These are phyloP conservation scores for Nakazawaea ernobii DNA, from an alignment of 805 yeast genomes.

Conservation along the genomic window DNA sequence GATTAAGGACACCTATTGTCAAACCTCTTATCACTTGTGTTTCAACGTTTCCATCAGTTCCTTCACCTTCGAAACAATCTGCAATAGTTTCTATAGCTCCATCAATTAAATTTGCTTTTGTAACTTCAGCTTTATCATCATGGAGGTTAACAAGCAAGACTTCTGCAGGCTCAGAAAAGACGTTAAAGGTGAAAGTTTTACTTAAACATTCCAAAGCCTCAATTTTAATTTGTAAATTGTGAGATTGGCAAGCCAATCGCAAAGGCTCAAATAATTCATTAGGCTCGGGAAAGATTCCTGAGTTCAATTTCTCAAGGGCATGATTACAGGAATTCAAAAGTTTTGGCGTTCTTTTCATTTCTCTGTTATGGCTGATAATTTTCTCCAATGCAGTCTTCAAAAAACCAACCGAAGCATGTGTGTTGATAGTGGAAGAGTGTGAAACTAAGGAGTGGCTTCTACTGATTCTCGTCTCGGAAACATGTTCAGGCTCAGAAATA, in stretches of 20 bases:
- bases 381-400: conserved; percentile 26
- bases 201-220: conserved; percentile 81
- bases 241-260: conserved; percentile 65
- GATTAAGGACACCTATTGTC: conserved; percentile 81
- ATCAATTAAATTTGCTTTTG: conserved; percentile 42
- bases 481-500: neutral
- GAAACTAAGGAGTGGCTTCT: conserved; percentile 7
- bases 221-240: conserved; percentile 58
- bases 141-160: conserved; percentile 35
- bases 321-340: conserved; percentile 31
- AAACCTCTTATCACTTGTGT: conserved; percentile 89
- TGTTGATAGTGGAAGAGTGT: conserved; percentile 12
- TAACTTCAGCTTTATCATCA: conserved; percentile 17
- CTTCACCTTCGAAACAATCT: conserved; percentile 85
- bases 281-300: conserved; percentile 35
- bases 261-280: conserved; percentile 72
- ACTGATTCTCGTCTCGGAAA: neutral
- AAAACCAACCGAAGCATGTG: conserved; percentile 25
- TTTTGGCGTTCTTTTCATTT: conserved; percentile 36
- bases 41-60: conserved; percentile 84
- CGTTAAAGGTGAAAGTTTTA: conserved; percentile 81
- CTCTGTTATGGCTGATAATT: conserved; percentile 24
- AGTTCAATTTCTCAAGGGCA: conserved; percentile 37
- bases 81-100: conserved; percentile 81
- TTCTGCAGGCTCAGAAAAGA: conserved; percentile 56